Evolutionary conservation across 345 rosid genomes (phyloP), one percentile per base, ranked within the genome.

Genomic region (Erodium maritimum): DNA sequence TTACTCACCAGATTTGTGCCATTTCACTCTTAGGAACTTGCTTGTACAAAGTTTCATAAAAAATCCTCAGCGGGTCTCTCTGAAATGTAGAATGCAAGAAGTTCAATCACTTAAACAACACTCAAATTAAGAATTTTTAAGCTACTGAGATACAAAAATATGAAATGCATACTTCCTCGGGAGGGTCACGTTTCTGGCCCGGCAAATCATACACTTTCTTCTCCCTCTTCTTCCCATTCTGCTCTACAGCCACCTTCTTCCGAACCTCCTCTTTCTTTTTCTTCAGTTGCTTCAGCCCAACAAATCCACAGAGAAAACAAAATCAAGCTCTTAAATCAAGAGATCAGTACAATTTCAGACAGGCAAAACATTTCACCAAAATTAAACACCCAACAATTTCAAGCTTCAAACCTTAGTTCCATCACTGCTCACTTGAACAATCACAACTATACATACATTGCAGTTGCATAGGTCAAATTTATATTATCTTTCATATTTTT

Each of bases 1-100:
- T 52, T 9, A 16, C 88, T 90, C 73, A 90, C 96, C 97, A 93
- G 77, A 93, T 56, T 72, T 90, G 91, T 10, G 99, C 96, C 97
- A 93, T 90, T 69, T 87, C 91, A 33, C 99, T 87, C 4, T 63
- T 63, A 3, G 99, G 96, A 64, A 78, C 54, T 73, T 93, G 96
- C 75, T 87, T 55, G 69, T 77, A 78, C 58, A 93, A 11, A 6
- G 37, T 29, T 29, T 29, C 37, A 29, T 90, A 85, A 67, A 93
- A 93, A 64, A 93, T 80, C 82, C 97, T 82, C 55, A 90, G 72
- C 5, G 99, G 80, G 52, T 93, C 99, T 86, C 99, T 90, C 99
- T 93, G 88, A 69, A 73, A 65, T 56, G n/a, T 71, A 62, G 59
- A 60, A 60, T 18, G 24, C 60, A 66, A 50, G 19, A 65, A 29